These are phyloP conservation scores for Cadophora sp. DNA, from an alignment of 2,329 filamentous ascomycete genomes.

Conservation along the genomic window DNA sequence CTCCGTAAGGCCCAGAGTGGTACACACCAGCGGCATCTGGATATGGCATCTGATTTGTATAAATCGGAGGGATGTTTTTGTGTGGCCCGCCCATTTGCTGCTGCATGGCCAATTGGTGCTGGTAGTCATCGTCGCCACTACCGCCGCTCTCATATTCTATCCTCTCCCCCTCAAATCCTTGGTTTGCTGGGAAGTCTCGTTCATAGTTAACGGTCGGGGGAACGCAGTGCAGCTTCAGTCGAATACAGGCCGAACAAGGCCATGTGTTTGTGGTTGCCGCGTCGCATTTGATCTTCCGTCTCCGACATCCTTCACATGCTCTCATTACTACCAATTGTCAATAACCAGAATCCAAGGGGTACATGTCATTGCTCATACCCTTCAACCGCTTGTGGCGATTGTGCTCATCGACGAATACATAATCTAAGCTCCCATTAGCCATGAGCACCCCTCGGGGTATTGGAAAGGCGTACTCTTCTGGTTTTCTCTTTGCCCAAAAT, in stretches of 20 bases:
- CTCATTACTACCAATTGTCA: conserved; percentile 79
- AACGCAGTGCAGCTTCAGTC: conserved; percentile 91
- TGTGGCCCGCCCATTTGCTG: conserved; percentile 50
- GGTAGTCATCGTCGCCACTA: conserved; percentile 54
- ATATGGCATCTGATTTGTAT: conserved; percentile 58
- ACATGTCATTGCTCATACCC: conserved; percentile 61
- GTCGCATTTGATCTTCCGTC: conserved; percentile 98
- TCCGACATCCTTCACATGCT: conserved; percentile 92
- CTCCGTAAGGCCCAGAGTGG: conserved; percentile 46
- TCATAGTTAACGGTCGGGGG: conserved; percentile 63
- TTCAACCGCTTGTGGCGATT: conserved; percentile 97
- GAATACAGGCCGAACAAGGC: conserved; percentile 93
- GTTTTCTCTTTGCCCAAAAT: conserved; percentile 71
- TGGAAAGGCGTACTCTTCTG: conserved; percentile 74
- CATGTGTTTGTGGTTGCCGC: conserved; percentile 96
- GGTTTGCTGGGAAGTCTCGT: conserved; percentile 40
- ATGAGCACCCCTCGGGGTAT: not conserved
- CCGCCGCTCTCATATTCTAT: conserved; percentile 52
- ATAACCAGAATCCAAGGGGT: conserved; percentile 14
- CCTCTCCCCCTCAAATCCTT: conserved; percentile 57
- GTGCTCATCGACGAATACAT: conserved; percentile 99
- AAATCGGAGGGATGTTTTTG: conserved; percentile 50
- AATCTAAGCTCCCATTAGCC: conserved; percentile 66
- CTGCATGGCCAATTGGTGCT: conserved; percentile 61
- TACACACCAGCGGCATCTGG: conserved; percentile 48